Conservation (phyloP, 345 rosid genomes). For the Sonneratia alba region DNA sequence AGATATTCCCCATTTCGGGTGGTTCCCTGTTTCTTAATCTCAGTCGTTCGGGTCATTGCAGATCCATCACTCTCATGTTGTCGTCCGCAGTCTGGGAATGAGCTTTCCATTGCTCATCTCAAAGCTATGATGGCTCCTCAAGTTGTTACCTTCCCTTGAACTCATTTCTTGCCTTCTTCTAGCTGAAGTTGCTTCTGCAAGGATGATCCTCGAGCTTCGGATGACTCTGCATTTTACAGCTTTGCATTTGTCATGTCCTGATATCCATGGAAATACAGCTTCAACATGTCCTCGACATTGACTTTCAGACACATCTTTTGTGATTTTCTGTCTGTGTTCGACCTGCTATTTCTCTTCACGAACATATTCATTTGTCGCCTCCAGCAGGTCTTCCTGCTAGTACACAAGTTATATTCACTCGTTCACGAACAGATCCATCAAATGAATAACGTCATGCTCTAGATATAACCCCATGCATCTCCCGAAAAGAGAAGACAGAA, state of each 20-base stretch:
- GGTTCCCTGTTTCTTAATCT: too few species aligned
- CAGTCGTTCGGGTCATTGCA: background rate
- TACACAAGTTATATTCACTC: too few species aligned
- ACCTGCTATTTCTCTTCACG: too few species aligned
- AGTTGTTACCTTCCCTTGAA: background rate
- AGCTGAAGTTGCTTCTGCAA: background rate
- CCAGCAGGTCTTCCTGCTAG: too few species aligned
- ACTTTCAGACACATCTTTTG: too few species aligned
- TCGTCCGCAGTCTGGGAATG: background rate
- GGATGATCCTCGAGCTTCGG: background rate
- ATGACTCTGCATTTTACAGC: background rate
- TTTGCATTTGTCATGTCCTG: background rate
- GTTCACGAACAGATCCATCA: too few species aligned
- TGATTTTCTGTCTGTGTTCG: too few species aligned
- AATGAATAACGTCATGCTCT: background rate
- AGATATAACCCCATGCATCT: background rate
- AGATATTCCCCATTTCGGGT: too few species aligned
- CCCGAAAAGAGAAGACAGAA: background rate
- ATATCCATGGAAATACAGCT: background rate
- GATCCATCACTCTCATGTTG: background rate
- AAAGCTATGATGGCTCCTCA: background rate
- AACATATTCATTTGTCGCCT: too few species aligned
- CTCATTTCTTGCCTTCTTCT: background rate
- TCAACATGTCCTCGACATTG: too few species aligned
- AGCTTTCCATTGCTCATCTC: too few species aligned